These are phyloP conservation scores for Beta vulgaris DNA, from an alignment of 148 eudicot genomes.

Conservation along the genomic window DNA sequence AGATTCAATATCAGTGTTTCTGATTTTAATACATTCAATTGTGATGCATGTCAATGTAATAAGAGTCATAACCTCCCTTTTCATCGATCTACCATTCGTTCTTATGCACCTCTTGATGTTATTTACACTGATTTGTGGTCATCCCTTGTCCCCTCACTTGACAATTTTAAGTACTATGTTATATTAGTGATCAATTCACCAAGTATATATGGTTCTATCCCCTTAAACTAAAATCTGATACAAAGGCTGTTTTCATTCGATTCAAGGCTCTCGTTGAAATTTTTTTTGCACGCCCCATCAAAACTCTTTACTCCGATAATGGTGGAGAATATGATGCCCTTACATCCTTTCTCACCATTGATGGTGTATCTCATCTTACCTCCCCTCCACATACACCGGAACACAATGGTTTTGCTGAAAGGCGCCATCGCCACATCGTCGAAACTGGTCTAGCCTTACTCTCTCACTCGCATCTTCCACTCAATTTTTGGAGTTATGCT, in stretches of 20 bases:
- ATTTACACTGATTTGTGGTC: conserved; percentile 1
- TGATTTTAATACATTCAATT: background rate
- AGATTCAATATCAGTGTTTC: background rate
- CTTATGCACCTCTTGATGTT: background rate
- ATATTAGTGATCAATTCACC: conserved; percentile 12
- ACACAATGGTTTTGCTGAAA: conserved; percentile 19
- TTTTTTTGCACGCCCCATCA: background rate
- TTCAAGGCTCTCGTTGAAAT: background rate
- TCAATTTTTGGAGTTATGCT: conserved; percentile 1
- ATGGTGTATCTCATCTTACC: conserved; percentile 2
- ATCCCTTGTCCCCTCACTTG: background rate
- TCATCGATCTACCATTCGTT: background rate
- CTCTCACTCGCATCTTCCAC: background rate
- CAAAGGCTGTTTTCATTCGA: background rate
- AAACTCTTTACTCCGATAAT: background rate
- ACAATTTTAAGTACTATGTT: background rate
- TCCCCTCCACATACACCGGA: conserved; percentile 24
- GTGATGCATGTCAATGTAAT: background rate
- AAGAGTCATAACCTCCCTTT: conserved; percentile 10
- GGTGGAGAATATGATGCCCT: background rate
- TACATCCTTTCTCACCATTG: too few relatives aligned
- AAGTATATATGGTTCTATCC: background rate
- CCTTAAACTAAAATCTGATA: background rate
- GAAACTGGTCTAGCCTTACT: conserved; percentile 15
- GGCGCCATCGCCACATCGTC: conserved; percentile 10